Base-by-base conservation (phyloP, 306 rosid species). In the Begonia loranthoides region DNA sequence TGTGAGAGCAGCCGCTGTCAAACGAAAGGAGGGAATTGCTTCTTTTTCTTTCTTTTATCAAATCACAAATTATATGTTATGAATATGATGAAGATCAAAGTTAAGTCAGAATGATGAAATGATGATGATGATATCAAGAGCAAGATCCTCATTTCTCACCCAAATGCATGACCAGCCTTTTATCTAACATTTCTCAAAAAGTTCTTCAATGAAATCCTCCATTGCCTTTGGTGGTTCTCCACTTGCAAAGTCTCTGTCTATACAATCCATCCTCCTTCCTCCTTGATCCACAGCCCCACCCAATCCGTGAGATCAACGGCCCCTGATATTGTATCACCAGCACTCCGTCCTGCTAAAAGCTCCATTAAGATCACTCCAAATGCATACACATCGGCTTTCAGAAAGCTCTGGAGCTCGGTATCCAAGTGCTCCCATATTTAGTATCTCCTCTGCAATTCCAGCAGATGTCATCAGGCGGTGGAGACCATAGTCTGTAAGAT, bases 281-380 rank as follows among this genome's bases (percentile, higher is more conserved):
- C 85, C 94, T 61, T 78, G 74, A 60, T 89, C 95, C 97, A 89
- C 14, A 84, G 78, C 64, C 94, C 78, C 58, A 89, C 97, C 97
- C 97, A 89, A 71, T 89, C 97, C 15, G 97, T 84, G 41, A 89
- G 95, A 73, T 89, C 97, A 19, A 89, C 97, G 1, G 94, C 97
- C 22, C 95, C 94, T 0, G 97, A 89, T 70, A 89, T 89, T 52
- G 85, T 89, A 64, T 89, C 97, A 7, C 97, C 97, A 11, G 97
- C 97, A 66, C 95, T 84, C 70, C 87, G 77, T 71, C 95, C 73
- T 14, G 97, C 85, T 52, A 89, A 70, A 47, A 89, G 51, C 64
- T 89, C 97, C 97, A 89, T 85, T 52, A 89, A 52, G 69, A 89
- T 82, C 72, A 85, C 97, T 9, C 97, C 97, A 54, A 84, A 82